Evolutionary conservation across 2,329 filamentous ascomycete genomes (phyloP).

Genomic region (Colletotrichum plurivorum): DNA sequence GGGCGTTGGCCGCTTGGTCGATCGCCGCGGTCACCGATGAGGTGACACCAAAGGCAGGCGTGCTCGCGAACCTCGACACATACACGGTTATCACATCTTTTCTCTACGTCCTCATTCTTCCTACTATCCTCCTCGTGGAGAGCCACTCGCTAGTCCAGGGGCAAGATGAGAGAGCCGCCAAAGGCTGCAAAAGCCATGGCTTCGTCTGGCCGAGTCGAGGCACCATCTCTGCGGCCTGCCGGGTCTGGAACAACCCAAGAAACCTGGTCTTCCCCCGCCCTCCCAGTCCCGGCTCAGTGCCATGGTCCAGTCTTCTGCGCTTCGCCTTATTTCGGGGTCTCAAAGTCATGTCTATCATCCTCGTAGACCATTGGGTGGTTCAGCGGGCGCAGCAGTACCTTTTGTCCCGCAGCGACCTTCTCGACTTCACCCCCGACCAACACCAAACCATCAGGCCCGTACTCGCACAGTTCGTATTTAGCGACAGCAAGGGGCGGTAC

Average conservation of each 20-base stretch:
- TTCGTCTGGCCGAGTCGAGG: slow-evolving; percentile 6
- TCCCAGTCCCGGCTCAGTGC: neutral
- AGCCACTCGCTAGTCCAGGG: neutral
- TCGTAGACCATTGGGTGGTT: neutral
- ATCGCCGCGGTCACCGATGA: neutral
- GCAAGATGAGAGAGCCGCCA: neutral
- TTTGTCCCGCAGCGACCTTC: neutral
- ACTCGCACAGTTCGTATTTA: neutral
- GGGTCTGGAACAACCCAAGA: slow-evolving; percentile 19
- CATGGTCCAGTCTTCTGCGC: neutral
- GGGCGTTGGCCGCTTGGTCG: neutral
- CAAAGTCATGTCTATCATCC: neutral
- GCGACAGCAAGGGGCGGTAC: neutral
- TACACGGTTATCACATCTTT: slow-evolving; percentile 5
- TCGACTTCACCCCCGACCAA: slow-evolving; percentile 4
- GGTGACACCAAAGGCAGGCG: neutral
- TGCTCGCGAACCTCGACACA: neutral
- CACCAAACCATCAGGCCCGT: slow-evolving; percentile 6
- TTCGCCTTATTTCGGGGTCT: neutral
- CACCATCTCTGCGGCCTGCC: slow-evolving; percentile 6
- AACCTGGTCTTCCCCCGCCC: neutral
- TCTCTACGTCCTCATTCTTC: neutral
- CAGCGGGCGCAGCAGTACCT: neutral
- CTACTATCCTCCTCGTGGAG: slow-evolving; percentile 6
- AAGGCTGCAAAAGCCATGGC: neutral